Evolutionary conservation across 768 basidiomycete species (phyloP), one percentile per base, ranked within the genome.

Genomic region (Cyathus striatus): DNA sequence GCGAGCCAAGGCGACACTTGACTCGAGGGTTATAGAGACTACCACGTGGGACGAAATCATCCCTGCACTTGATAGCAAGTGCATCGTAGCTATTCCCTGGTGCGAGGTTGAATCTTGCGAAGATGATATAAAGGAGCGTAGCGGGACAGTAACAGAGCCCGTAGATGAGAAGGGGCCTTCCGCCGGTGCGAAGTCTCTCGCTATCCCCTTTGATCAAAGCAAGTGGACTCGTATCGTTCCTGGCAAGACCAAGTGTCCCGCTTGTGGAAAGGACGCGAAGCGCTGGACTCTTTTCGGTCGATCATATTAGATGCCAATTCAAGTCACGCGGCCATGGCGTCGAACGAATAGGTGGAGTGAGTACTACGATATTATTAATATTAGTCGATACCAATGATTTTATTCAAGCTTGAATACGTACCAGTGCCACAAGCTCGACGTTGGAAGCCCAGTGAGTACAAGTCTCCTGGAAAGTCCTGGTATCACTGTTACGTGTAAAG

Each of bases 201-300:
- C 86, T 53, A 98, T 98, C 68, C 96, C 96, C 4, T 94, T 94
- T 61, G 89, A 97, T 54, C 96, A 98, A 65, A 73, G 69, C 3
- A 79, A 76, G 26, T 98, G 85, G 81, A 72, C 81, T 5, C 68
- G 79, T 23, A 89, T 95, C 61, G 83, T 86, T 53, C 76, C 73
- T 37, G 89, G 90, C 43, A 78, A 87, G 68, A 94, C 89, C 23
- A 91, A 86, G 58, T 99, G 96, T 63, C 77, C 89, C 41, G 89
- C 79, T 10, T 99, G 96, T 61, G 88, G 85, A 23, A 71, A 76
- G 49, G 81, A 88, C 55, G 89, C 93, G 43, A 97, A 96, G 70
- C 77, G 88, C 54, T 97, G 93, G 93, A 94, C 94, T 51, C 72
- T 99, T 77, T 99, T 98, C 64, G 96, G 96, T 27, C 74, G 90